Evolutionary conservation across 139 green algal genomes (phyloP).

Genomic region (Micractinium sp.): DNA sequence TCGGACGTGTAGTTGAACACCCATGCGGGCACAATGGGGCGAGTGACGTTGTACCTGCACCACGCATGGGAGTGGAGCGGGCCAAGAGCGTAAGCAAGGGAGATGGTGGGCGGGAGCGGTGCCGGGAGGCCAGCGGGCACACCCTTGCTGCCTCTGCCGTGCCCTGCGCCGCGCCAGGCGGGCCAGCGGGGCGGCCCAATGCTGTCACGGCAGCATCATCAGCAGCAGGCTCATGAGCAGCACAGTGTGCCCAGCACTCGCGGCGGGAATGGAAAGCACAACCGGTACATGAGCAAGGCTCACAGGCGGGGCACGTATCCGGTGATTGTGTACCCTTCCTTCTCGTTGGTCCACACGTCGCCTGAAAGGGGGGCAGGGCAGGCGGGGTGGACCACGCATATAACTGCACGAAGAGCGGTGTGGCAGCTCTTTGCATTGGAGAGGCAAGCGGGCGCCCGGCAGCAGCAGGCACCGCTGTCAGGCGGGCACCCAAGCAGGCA

Average conservation of each 20-base stretch:
- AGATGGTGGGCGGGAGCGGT: too few relatives aligned
- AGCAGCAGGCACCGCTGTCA: too few relatives aligned
- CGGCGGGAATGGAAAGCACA: not conserved
- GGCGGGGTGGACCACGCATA: too few relatives aligned
- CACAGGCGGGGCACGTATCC: slow-evolving; percentile 1
- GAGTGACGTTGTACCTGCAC: not conserved
- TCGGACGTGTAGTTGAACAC: not conserved
- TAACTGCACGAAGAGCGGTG: too few relatives aligned
- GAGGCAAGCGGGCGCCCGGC: too few relatives aligned
- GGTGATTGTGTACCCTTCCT: not conserved
- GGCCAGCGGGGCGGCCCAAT: too few relatives aligned
- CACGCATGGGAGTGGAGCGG: too few relatives aligned
- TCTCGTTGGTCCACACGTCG: not conserved
- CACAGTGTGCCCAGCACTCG: not conserved
- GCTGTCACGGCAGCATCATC: not conserved
- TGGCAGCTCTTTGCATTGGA: too few relatives aligned
- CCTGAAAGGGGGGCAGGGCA: not conserved
- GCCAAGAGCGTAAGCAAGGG: not conserved
- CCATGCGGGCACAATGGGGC: not conserved
- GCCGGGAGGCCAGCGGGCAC: not conserved
- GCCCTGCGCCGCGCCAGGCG: too few relatives aligned
- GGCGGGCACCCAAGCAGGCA: too few relatives aligned
- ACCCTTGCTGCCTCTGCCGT: too few relatives aligned
- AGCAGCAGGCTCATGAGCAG: not conserved
- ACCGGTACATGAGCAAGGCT: not conserved